Evolutionary conservation across 306 rosid genomes (phyloP), one percentile per base, ranked within the genome.

Genomic region (Cotoneaster glaucophyllus): DNA sequence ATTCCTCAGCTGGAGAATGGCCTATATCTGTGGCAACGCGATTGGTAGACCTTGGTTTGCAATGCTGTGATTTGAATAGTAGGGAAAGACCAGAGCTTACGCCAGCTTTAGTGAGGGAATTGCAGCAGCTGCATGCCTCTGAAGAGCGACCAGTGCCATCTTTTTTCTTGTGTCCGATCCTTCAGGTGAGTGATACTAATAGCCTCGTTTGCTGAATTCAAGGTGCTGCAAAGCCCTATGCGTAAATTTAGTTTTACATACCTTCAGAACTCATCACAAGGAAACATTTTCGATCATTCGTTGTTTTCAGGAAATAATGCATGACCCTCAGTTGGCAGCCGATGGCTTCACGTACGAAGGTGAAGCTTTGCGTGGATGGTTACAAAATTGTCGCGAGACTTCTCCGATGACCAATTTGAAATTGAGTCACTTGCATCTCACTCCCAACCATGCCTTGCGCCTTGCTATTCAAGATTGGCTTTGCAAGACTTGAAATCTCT

Each of bases 261-360:
- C 13, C 75, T 50, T 71, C 19, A 62, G 29, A 59, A 39, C 29
- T 45, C 8, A 54, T 37, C 52, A 29, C 21, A 44, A 64, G 69
- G 52, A 50, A 64, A 31, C 11, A 74, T 48, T 32, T 11, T 29
- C 12, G 34, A 14, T 9, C 75, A 32, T 70, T 79, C 25, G 12
- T 84, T 76, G 78, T 48, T 72, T 88, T 82, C 93, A 93, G 97
- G 98, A 93, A 81, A 90, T 91, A 81, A 93, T 93, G 98, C 88
- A 86, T 8, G 97, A 93, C 70, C 98, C 98, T 43, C 93, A 87
- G 71, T 84, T 93, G 74, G 98, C 96, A 39, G 97, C 91, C 10
- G 98, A 91, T 57, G 98, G 97, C 70, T 91, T 89, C 82, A 91
- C 98, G 24, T 93, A 93, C 26, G 98, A 93, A 84, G 93, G 96